Percentiles rank a stretch among this genome's conserved stretches.
Conservation (phyloP, 495 filamentous ascomycete genomes). For the Amphirosellinia nigrospora region DNA sequence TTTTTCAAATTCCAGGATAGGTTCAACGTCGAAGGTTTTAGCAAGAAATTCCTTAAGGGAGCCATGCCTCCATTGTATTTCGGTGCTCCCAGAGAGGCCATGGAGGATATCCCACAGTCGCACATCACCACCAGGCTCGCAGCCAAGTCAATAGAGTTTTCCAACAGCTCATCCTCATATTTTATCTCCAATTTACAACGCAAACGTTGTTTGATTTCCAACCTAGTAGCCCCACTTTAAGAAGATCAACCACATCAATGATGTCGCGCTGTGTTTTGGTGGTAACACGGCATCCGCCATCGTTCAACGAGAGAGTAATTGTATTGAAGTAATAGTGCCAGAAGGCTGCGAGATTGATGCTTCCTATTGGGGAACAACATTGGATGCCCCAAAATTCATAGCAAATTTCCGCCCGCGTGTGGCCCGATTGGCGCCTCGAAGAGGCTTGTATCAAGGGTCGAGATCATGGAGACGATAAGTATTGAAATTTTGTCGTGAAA, state of each 20-base stretch:
- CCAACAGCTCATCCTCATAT: conserved; percentile 13
- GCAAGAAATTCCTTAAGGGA: conserved; percentile 20
- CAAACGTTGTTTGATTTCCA: conserved; percentile 14
- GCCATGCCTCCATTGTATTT: conserved; percentile 17
- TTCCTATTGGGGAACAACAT: not conserved
- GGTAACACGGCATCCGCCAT: conserved; percentile 26
- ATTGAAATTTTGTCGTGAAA: not conserved
- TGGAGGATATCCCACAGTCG: conserved; percentile 23
- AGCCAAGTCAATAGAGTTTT: conserved; percentile 28
- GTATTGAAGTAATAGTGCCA: not conserved
- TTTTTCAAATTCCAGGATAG: conserved; percentile 22
- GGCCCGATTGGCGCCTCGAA: not conserved
- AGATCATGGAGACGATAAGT: not conserved
- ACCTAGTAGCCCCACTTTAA: not conserved
- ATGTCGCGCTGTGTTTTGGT: conserved; percentile 21
- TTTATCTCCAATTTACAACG: not conserved
- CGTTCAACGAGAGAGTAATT: conserved; percentile 8
- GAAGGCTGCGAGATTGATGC: not conserved
- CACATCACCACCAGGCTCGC: conserved; percentile 24
- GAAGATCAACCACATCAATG: not conserved
- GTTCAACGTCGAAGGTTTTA: conserved; percentile 9
- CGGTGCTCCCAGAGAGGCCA: conserved; percentile 1
- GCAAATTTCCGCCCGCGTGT: not conserved
- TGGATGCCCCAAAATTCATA: not conserved
- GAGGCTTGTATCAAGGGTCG: not conserved